Percentiles rank a stretch among this genome's conserved stretches.
These are phyloP conservation scores for Triticum dicoccoides DNA, from an alignment of 176 grass and related monocot species.

Conservation along the genomic window DNA sequence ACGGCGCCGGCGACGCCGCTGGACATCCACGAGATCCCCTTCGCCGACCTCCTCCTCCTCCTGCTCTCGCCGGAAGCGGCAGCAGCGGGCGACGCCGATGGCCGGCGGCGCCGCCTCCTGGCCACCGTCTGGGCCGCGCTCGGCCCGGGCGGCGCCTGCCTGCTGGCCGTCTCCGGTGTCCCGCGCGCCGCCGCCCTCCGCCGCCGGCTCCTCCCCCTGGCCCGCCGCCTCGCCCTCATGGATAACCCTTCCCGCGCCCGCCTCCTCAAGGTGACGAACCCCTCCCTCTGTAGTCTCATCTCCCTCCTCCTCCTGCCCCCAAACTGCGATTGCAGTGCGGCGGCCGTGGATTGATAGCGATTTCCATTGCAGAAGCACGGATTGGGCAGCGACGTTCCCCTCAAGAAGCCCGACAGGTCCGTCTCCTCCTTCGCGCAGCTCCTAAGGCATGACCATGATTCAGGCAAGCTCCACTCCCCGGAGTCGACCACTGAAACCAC, in stretches of 20 bases:
- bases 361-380: slow-evolving; percentile 70
- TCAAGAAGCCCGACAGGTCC: slow-evolving; percentile 60
- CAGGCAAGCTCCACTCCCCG: slow-evolving; percentile 1
- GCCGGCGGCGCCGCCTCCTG: not conserved
- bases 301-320: not conserved
- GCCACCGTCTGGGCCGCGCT: slow-evolving; percentile 42
- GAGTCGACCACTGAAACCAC: not conserved
- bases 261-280: slow-evolving; percentile 56
- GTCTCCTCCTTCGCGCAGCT: slow-evolving; percentile 71
- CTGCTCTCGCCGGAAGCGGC: slow-evolving; percentile 19
- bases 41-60: slow-evolving; percentile 52
- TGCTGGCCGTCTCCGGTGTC: slow-evolving; percentile 52
- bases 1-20: slow-evolving; percentile 17
- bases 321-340: not conserved
- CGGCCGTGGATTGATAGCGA: slow-evolving; percentile 1
- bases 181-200: slow-evolving; percentile 46
- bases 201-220: slow-evolving; percentile 57
- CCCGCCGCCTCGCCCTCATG: slow-evolving; percentile 65
- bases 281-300: not conserved
- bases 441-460: slow-evolving; percentile 26
- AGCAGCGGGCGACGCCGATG: not conserved
- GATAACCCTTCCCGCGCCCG: slow-evolving; percentile 39
- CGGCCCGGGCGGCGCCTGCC: slow-evolving; percentile 52
- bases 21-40: slow-evolving; percentile 52
- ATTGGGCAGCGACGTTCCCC: slow-evolving; percentile 74